Percentiles rank a stretch among this genome's conserved stretches.
phyloP scores from a whole-genome alignment of 768 basidiomycete genomes.

The Termitomyces eurrhizus region DNA sequence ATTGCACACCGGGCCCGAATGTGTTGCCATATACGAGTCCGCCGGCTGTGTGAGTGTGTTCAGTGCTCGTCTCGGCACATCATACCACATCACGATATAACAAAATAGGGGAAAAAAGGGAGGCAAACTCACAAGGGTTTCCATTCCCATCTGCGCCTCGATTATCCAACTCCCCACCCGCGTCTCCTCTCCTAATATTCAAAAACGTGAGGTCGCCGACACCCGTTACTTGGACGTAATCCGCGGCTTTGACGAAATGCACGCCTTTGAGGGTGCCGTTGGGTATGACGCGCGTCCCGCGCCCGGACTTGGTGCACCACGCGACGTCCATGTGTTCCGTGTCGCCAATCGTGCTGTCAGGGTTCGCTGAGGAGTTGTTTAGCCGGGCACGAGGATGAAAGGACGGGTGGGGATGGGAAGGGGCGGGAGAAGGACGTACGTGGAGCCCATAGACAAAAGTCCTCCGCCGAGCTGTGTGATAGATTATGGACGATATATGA shows the following conservation, averaged over 20 bases:
- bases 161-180: constrained; percentile 70
- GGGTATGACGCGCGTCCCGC: constrained; percentile 73
- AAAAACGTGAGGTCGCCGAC: constrained; percentile 68
- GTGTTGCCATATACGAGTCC: constrained; percentile 66
- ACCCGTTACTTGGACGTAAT: constrained; percentile 62
- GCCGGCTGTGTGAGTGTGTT: constrained; percentile 41
- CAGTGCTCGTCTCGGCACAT: neutral
- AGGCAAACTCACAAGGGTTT: constrained; percentile 33
- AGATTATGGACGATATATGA: no score
- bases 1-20: constrained; percentile 46
- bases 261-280: constrained; percentile 61
- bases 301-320: constrained; percentile 72
- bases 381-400: neutral
- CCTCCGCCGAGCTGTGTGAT: constrained; percentile 46
- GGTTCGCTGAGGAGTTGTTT: constrained; percentile 6
- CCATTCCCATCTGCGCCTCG: constrained; percentile 62
- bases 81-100: neutral
- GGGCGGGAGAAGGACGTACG: constrained; percentile 23
- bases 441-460: constrained; percentile 73
- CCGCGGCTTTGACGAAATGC: constrained; percentile 62
- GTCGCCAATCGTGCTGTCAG: constrained; percentile 55
- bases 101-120: neutral
- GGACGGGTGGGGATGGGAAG: neutral
- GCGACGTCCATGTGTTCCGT: constrained; percentile 68
- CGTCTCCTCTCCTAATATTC: constrained; percentile 52